Percentiles rank a stretch among this genome's conserved stretches.
Evolutionary conservation across 805 yeast genomes (phyloP).

Genomic region (Metschnikowia colocasiae): DNA sequence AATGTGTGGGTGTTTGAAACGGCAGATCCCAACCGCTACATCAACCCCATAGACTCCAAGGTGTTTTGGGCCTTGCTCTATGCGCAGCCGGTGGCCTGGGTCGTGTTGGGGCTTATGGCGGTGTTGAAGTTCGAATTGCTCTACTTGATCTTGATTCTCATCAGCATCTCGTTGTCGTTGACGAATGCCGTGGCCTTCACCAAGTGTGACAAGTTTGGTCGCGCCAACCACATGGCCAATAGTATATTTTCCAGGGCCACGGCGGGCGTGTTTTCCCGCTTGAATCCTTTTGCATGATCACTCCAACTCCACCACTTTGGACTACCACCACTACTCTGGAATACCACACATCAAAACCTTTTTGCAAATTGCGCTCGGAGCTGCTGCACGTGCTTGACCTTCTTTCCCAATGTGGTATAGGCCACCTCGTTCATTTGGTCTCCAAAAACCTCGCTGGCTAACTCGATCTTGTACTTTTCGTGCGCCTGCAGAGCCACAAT

Average conservation of each 20-base stretch:
- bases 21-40: conserved; percentile 64
- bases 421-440: conserved; percentile 7
- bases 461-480: conserved; percentile 1
- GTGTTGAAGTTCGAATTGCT: conserved; percentile 72
- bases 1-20: conserved; percentile 86
- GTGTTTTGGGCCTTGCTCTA: conserved; percentile 83
- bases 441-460: conserved; percentile 7
- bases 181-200: conserved; percentile 90
- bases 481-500: conserved; percentile 13
- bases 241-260: conserved; percentile 54
- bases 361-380: background rate
- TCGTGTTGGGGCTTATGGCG: conserved; percentile 69
- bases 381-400: conserved; percentile 18
- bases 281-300: conserved; percentile 38
- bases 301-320: background rate
- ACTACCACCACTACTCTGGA: too few species aligned
- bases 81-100: conserved; percentile 73
- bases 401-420: conserved; percentile 15
- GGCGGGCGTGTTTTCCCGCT: conserved; percentile 42
- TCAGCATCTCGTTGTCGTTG: conserved; percentile 67
- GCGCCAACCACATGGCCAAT: conserved; percentile 65
- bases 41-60: conserved; percentile 89
- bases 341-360: too few species aligned
- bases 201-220: conserved; percentile 87
- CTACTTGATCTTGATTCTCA: conserved; percentile 56